Base-by-base conservation (phyloP, 1,284 basidiomycete species). In the Leccinum variabile region DNA sequence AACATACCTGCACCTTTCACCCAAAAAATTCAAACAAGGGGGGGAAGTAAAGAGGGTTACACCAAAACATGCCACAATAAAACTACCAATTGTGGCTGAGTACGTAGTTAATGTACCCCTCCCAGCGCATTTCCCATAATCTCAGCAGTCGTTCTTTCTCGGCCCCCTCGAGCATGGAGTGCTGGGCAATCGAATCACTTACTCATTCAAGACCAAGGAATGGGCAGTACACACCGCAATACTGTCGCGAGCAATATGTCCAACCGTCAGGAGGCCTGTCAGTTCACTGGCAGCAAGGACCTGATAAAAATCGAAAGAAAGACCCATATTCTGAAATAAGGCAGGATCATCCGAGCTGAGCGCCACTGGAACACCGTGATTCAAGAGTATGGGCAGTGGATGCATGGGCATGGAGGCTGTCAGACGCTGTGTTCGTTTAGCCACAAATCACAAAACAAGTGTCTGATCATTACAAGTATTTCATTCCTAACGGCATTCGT, bases 361-460 rank as follows among this genome's bases (percentile, higher is more conserved):
- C 0, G 84, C 85, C 8, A 92, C 84, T 9, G 85, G 84, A 3
- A 91, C 81, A 3, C 90, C 88, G 60, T 89, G 78, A 70, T 90
- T 90, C 57, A 92, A 71, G 56, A 91, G 72, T 18, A 84, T 79
- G 1, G 88, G 86, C 16, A 91, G 77, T 5, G 88, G 88, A 69
- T 91, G 89, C 81, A 86, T 88, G 1, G 85, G 86, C 84, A 90
- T 90, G 6, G 89, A 90, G 16, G 87, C 85, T 8, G 88, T 87
- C 61, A 90, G 75, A 33, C 88, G 83, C 71, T 71, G 49, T 61
- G 52, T 46, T 37, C 30, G 30, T 25, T 53, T 1, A 62, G 55
- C 57, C 44, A 57, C 11, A 30, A 57, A 18, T 8, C 8, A 22
- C 22, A 7, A 54, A 62, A 46, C 3, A 5, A 52, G 39, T 5